Conservation (phyloP, 2,329 filamentous ascomycete species). For the Cercospora berteroae region DNA sequence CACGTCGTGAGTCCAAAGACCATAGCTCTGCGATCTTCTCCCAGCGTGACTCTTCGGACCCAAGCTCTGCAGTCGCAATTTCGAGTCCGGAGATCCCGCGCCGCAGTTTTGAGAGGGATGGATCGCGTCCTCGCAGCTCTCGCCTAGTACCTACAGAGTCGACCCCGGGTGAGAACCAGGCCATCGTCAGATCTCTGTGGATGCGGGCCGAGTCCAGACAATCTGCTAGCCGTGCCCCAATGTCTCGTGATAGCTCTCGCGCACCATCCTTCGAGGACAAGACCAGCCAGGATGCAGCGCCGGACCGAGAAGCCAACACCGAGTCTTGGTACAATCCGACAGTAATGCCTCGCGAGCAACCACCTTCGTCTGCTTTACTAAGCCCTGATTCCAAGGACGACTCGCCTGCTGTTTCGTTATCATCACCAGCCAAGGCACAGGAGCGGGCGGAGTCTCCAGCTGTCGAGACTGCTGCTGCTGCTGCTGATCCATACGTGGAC, state of each 20-base stretch:
- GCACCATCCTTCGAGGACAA: constrained; percentile 10
- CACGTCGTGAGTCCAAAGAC: neutral
- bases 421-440: neutral
- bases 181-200: constrained; percentile 6
- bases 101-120: constrained; percentile 9
- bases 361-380: neutral
- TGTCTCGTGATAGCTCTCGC: constrained; percentile 8
- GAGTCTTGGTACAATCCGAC: constrained; percentile 13
- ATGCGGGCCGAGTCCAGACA: constrained; percentile 10
- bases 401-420: neutral
- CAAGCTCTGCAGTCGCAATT: constrained; percentile 6
- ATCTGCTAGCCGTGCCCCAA: constrained; percentile 4
- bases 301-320: constrained; percentile 8
- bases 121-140: neutral
- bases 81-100: constrained; percentile 7
- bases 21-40: neutral
- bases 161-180: constrained; percentile 6
- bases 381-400: neutral
- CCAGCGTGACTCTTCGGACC: neutral
- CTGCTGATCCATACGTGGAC: constrained; percentile 7
- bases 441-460: neutral
- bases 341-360: constrained; percentile 2
- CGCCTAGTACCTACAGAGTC: constrained; percentile 6
- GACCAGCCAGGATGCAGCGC: neutral
- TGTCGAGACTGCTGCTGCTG: neutral